Base-by-base conservation (phyloP, 2,329 filamentous ascomycete species). In the Alternaria dauci region DNA sequence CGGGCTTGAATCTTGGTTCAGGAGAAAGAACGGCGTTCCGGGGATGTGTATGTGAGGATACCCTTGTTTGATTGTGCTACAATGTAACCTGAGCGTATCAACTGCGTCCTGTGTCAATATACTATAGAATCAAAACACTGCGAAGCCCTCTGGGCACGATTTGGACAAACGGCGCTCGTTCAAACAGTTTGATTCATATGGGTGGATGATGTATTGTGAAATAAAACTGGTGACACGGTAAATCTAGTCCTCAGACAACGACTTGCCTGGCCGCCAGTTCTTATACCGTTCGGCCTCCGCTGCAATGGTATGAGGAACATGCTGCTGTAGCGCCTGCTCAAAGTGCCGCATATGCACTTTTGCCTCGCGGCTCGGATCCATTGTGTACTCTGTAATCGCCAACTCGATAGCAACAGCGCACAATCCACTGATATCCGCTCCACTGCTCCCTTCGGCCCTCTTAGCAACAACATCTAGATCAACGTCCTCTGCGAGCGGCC, bases 401-500 rank as follows among this genome's bases (percentile, higher is more conserved):
- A 75, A 58, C 30, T 78, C 73, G 43, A 80, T 78, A 2, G 79
- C 81, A 3, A 76, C 68, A 18, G 76, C 68, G 66, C 81, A 83
- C 5, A 91, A 84, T 20, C 81, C 84, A 41, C 88, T 86, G 61
- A 97, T 87, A 79, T 97, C 94, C 0, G 94, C 93, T 2, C 94
- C 94, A 2, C 93, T 95, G 76, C 91, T 92, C 0, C 93, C 93
- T 8, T 93, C 89, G 0, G 91, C 91, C 47, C 81, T 77, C 16
- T 76, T 72, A 5, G 91, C 91, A 30, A 96, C 80, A 50, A 83
- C 81, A 1, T 84, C 79, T 8, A 92, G 77, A 71, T 93, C 87
- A 14, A 96, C 86, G 55, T 92, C 89, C 0, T 81, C 73, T 30
- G 82, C 80, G 39, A 93, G 81, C 23, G 85, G 81, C 52, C 91